Conservation (phyloP, 768 basidiomycete species). For the Tulasnella sp. region DNA sequence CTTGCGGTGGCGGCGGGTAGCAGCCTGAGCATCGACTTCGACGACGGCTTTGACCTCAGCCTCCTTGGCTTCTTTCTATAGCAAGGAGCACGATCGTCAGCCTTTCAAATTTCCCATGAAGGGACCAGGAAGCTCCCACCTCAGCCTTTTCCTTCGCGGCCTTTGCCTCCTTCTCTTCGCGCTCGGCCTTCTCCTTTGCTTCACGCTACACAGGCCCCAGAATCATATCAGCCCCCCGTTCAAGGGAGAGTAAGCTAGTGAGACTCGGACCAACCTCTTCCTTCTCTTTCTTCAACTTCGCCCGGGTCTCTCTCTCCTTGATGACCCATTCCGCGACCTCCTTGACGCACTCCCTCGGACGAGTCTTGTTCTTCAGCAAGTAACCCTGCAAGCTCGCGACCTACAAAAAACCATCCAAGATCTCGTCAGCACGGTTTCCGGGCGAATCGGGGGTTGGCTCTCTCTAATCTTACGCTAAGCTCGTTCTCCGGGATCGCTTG, state of each 20-base stretch:
- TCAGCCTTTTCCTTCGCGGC: slow-evolving; percentile 36
- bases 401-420: slow-evolving; percentile 27
- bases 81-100: slow-evolving; percentile 15
- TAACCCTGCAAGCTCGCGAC: slow-evolving; percentile 80
- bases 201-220: slow-evolving; percentile 41
- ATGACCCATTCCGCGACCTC: slow-evolving; percentile 65
- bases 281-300: slow-evolving; percentile 58
- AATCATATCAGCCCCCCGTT: background rate
- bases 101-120: slow-evolving; percentile 17
- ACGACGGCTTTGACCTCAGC: slow-evolving; percentile 21
- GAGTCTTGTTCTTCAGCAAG: slow-evolving; percentile 69
- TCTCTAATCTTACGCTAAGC: slow-evolving; percentile 51
- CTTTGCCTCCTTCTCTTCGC: slow-evolving; percentile 37
- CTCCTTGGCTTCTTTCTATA: slow-evolving; percentile 36
- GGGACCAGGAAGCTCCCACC: slow-evolving; percentile 24
- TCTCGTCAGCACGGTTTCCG: background rate
- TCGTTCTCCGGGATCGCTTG: slow-evolving; percentile 79
- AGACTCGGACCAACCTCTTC: slow-evolving; percentile 31
- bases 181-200: slow-evolving; percentile 59
- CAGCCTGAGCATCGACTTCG: slow-evolving; percentile 22
- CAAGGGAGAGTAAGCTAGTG: background rate
- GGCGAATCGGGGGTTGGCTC: background rate
- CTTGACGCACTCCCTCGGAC: slow-evolving; percentile 74
- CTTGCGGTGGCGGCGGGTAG: slow-evolving; percentile 17
- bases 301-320: slow-evolving; percentile 72